Evolutionary conservation across 345 rosid genomes (phyloP).

Genomic region (Pugionium cornutum): DNA sequence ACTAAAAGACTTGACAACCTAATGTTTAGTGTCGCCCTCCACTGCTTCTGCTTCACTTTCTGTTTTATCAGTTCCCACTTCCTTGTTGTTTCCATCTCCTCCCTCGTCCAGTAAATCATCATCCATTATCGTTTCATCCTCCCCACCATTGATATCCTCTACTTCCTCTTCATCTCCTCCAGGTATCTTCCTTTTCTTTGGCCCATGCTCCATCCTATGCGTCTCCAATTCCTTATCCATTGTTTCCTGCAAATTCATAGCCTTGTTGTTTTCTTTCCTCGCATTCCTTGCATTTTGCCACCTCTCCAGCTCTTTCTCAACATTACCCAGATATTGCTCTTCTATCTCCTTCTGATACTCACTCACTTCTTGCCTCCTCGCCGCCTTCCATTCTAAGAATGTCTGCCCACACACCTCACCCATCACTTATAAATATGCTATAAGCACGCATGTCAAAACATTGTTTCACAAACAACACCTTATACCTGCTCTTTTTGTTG

Average conservation of each 20-base stretch:
- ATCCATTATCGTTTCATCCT: slow-evolving; percentile 88
- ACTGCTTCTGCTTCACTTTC: slow-evolving; percentile 42
- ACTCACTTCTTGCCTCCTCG: slow-evolving; percentile 72
- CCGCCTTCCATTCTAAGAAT: slow-evolving; percentile 74
- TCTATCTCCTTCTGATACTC: slow-evolving; percentile 81
- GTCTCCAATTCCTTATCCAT: slow-evolving; percentile 96
- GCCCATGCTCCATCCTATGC: slow-evolving; percentile 96
- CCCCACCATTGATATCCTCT: slow-evolving; percentile 82
- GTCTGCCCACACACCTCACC: slow-evolving; percentile 44
- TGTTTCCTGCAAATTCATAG: slow-evolving; percentile 77
- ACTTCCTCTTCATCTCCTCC: slow-evolving; percentile 73
- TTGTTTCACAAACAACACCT: slow-evolving; percentile 22
- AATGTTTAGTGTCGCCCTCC: slow-evolving; percentile 32
- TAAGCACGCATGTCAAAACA: slow-evolving; percentile 15
- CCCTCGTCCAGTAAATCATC: slow-evolving; percentile 75
- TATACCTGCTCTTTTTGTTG: slow-evolving; percentile 71
- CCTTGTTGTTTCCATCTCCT: slow-evolving; percentile 59
- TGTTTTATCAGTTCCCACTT: slow-evolving; percentile 40
- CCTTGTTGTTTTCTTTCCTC: slow-evolving; percentile 57
- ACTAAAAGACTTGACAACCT: slow-evolving; percentile 23
- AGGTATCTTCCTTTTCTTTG: slow-evolving; percentile 82
- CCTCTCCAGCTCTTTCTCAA: slow-evolving; percentile 90
- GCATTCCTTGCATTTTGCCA: slow-evolving; percentile 90
- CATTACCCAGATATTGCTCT: slow-evolving; percentile 65
- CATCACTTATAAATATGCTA: slow-evolving; percentile 2